Base-by-base conservation (phyloP, 164 flowering plant species). In the Nymphaea colorata region DNA sequence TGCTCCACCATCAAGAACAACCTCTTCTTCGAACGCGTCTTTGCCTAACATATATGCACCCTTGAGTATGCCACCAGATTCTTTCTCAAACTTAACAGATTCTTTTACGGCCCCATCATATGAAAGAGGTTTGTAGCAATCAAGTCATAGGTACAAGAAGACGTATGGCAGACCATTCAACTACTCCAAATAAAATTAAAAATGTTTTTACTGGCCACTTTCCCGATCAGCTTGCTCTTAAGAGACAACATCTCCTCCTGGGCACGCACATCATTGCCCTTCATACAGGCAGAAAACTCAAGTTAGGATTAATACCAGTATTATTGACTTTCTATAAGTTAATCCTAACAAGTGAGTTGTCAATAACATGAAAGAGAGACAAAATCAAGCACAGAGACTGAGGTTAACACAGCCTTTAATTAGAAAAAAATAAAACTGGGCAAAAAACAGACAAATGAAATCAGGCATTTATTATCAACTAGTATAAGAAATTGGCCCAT, bases 201-300 rank as follows among this genome's bases (percentile, higher is more conserved):
- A 41, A 93, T 90, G 70, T 87, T 86, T 77, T 71, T 85, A 72
- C 98, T 93, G 12, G 97, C 94, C 69, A 62, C 70, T 61, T 77
- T 77, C 73, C 74, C 78, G 74, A 93, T 68, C 67, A 75, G 67
- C 59, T 75, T 86, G 66, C 83, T 86, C 81, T 83, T 86, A 72
- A 65, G 85, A 77, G 72, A 71, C 25, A 90, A 85, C 96, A 93
- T 81, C 69, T 87, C 94, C 73, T 87, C 92, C 73, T 89, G 91
- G 5, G 83, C 93, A 43, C 41, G 41, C 41, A 76, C 57, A 72
- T 93, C 83, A 59, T 91, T 96, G 5, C 87, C 98, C 96, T 93
- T 69, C 65, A 67, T 59, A 36, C 53, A 64, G 17, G 45, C 71
- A 64, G 53, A 5, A 12, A 47, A 63, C 62, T 17, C 66, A 62